Conservation (phyloP, 495 filamentous ascomycete species). For the Rhizodiscina lignyota region DNA sequence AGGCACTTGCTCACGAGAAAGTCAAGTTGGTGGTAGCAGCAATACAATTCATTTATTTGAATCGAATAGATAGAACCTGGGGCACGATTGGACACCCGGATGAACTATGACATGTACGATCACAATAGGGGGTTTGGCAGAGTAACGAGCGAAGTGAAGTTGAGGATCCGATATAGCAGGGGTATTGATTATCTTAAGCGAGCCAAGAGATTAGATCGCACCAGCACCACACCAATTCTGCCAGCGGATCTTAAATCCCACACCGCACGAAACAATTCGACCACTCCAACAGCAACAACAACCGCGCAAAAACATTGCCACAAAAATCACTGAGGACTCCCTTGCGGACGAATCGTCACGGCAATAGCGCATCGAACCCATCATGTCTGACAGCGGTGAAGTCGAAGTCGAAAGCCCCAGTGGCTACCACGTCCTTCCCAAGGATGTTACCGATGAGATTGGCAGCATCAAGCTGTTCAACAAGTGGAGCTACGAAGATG, state of each 20-base stretch:
- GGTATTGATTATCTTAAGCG: too few relatives aligned
- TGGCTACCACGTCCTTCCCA: constrained; percentile 73
- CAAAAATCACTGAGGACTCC: constrained; percentile 3
- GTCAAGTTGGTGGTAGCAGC: too few relatives aligned
- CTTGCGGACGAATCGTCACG: constrained; percentile 1
- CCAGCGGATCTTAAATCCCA: not conserved
- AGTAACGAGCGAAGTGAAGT: too few relatives aligned
- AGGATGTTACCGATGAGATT: constrained; percentile 80
- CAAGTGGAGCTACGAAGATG: constrained; percentile 96
- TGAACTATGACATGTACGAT: too few relatives aligned
- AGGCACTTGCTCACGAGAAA: too few relatives aligned
- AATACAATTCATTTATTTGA: too few relatives aligned
- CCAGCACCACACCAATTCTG: too few relatives aligned
- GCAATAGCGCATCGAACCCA: constrained; percentile 3
- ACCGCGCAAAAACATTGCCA: not conserved
- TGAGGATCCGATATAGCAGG: too few relatives aligned
- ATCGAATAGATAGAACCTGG: too few relatives aligned
- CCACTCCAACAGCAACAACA: not conserved
- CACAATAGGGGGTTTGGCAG: too few relatives aligned
- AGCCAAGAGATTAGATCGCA: too few relatives aligned
- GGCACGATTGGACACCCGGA: too few relatives aligned
- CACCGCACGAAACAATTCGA: not conserved
- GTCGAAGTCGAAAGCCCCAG: constrained; percentile 70
- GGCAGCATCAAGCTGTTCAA: constrained; percentile 96
- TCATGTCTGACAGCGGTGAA: constrained; percentile 80